These are phyloP conservation scores for Umbelopsis ramanniana DNA, from an alignment of 192 early-diverging fungal genomes.

Conservation along the genomic window DNA sequence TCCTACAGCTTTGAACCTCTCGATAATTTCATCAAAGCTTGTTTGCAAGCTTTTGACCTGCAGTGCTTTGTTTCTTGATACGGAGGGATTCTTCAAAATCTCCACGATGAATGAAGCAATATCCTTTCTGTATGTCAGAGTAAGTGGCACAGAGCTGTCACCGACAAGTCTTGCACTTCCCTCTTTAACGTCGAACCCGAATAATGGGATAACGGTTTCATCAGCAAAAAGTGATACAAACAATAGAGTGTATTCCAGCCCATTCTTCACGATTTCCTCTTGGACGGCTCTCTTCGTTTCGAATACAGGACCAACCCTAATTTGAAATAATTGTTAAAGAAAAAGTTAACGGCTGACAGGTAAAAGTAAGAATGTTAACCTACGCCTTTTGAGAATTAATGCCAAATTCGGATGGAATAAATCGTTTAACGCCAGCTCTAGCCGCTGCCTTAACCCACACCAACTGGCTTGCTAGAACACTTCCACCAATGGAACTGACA, in stretches of 20 bases:
- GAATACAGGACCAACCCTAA: not conserved
- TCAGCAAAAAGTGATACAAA: not conserved
- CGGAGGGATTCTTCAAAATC: not conserved
- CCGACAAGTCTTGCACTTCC: not conserved
- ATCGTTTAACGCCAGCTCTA: not conserved
- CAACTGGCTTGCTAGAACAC: not conserved
- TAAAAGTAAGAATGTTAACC: not conserved
- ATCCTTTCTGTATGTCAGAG: not conserved
- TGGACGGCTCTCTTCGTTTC: not conserved
- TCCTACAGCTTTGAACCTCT: not conserved
- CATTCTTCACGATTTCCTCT: not conserved
- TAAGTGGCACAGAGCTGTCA: not conserved
- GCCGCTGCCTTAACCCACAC: not conserved
- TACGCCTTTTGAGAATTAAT: not conserved
- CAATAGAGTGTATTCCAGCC: not conserved
- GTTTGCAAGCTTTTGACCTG: not conserved
- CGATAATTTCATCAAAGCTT: not conserved
- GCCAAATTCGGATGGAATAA: not conserved
- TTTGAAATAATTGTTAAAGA: not conserved
- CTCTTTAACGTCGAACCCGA: not conserved
- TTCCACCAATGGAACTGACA: not conserved
- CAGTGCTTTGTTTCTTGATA: not conserved
- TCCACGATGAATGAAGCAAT: not conserved
- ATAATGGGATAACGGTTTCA: not conserved
- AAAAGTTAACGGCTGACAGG: not conserved